Evolutionary conservation across 2,329 filamentous ascomycete species (phyloP).

Genomic region (Penicillium sp.): DNA sequence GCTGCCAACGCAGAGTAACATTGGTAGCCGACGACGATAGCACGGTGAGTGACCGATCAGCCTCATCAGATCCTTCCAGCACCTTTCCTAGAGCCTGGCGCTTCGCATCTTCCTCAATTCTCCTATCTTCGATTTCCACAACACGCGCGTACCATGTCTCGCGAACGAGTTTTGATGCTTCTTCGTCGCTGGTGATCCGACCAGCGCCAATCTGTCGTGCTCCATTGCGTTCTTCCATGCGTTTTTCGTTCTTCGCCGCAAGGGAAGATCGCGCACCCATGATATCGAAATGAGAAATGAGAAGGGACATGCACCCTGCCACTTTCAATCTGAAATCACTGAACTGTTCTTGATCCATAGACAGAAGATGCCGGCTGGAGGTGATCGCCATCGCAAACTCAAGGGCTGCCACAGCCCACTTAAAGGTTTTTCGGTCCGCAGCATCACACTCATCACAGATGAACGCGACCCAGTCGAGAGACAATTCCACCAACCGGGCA

Average conservation of each 20-base stretch:
- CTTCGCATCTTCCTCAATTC: conserved; percentile 78
- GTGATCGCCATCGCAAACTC: conserved; percentile 99
- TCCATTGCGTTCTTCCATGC: conserved; percentile 76
- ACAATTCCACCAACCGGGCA: conserved; percentile 86
- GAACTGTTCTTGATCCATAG: conserved; percentile 85
- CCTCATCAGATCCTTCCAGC: conserved; percentile 90
- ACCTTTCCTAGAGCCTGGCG: conserved; percentile 86
- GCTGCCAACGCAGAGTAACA: conserved; percentile 94
- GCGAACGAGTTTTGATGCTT: conserved; percentile 72
- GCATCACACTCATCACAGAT: conserved; percentile 96
- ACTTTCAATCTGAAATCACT: conserved; percentile 80
- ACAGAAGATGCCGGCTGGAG: conserved; percentile 86
- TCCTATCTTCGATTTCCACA: conserved; percentile 70
- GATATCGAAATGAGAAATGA: conserved; percentile 98
- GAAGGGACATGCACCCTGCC: conserved; percentile 91
- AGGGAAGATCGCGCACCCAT: conserved; percentile 94
- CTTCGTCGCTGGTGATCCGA: conserved; percentile 73
- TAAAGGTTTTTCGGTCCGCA: conserved; percentile 91
- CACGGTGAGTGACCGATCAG: conserved; percentile 89
- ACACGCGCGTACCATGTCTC: conserved; percentile 74
- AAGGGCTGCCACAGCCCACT: conserved; percentile 92
- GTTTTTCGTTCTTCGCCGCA: conserved; percentile 88
- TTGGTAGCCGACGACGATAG: conserved; percentile 93
- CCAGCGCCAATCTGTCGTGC: conserved; percentile 77
- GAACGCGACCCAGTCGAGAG: conserved; percentile 95